phyloP scores from a whole-genome alignment of 495 filamentous ascomycete species.

The Penicillium bovifimosum region DNA sequence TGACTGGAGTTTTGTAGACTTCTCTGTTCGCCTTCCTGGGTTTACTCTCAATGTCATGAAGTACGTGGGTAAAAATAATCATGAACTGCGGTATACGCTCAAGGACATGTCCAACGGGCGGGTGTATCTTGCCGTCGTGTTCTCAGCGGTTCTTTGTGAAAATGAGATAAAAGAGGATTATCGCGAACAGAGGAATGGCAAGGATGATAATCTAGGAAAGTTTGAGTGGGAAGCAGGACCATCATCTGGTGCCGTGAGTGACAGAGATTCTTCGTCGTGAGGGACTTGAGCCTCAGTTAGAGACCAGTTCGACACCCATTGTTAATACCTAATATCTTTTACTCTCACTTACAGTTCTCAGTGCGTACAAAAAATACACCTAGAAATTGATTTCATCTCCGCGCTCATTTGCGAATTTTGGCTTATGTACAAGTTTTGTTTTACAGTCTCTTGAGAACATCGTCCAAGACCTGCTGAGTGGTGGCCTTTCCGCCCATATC shows the following conservation, averaged over 20 bases:
- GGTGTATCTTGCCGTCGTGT: slow-evolving; percentile 72
- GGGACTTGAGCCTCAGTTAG: not conserved
- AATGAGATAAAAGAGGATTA: slow-evolving; percentile 10
- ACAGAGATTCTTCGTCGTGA: not conserved
- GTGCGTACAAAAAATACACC: not conserved
- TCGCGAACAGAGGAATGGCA: slow-evolving; percentile 1
- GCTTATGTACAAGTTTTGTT: slow-evolving; percentile 17
- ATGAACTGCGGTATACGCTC: slow-evolving; percentile 79
- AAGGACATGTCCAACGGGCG: slow-evolving; percentile 65
- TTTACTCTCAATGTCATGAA: slow-evolving; percentile 68
- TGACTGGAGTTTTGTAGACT: slow-evolving; percentile 40
- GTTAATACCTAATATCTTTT: not conserved
- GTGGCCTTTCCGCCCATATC: slow-evolving; percentile 87
- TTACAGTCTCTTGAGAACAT: slow-evolving; percentile 83
- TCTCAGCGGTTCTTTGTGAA: slow-evolving; percentile 54
- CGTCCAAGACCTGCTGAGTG: slow-evolving; percentile 83
- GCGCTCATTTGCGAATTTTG: slow-evolving; percentile 1
- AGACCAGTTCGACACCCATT: not conserved
- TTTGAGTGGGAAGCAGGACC: slow-evolving; percentile 26
- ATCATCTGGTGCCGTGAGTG: slow-evolving; percentile 18
- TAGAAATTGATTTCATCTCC: not conserved
- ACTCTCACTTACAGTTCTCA: not conserved
- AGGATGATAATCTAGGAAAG: slow-evolving; percentile 13
- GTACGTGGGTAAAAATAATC: slow-evolving; percentile 77
- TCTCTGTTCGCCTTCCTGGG: slow-evolving; percentile 74